Percentiles rank a stretch among this genome's conserved stretches.
These are phyloP conservation scores for Geotrichum australiense DNA, from an alignment of 1,139 yeast species.

Conservation along the genomic window DNA sequence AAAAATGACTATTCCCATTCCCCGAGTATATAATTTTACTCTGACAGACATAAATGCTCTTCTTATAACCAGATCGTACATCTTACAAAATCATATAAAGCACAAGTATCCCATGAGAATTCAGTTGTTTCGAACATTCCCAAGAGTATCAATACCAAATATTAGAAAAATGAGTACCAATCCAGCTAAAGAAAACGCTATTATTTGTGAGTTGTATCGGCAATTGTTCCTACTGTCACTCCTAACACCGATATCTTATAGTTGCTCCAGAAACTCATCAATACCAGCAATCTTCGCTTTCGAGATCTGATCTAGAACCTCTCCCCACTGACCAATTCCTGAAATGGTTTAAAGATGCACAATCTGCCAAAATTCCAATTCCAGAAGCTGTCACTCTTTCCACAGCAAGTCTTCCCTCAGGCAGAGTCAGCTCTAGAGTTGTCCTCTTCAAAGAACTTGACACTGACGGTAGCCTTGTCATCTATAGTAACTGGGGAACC, in stretches of 20 bases:
- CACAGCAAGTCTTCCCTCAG: constrained; percentile 81
- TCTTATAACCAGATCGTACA: no score
- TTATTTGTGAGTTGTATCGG: constrained; percentile 17
- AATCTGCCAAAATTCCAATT: constrained; percentile 44
- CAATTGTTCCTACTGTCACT: no score
- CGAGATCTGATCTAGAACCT: constrained; percentile 44
- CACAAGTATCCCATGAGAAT: no score
- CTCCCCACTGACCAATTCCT: constrained; percentile 76
- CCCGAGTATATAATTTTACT: no score
- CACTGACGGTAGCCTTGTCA: constrained; percentile 64
- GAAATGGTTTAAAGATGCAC: constrained; percentile 82
- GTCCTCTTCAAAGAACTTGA: constrained; percentile 88
- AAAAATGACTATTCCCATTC: no score
- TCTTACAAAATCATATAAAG: no score
- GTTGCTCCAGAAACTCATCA: constrained; percentile 88
- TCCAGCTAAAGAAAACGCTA: constrained; percentile 16
- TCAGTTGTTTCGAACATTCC: no score
- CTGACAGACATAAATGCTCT: no score
- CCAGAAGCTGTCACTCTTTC: constrained; percentile 81
- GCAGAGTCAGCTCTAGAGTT: constrained; percentile 76
- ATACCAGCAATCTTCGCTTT: constrained; percentile 62
- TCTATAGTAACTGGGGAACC: constrained; percentile 86
- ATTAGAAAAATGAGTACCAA: constrained; percentile 2
- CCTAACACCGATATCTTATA: no score
- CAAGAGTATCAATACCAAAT: no score